Conservation (phyloP, 108 stramenopile species). For the Ochromonas danica region DNA sequence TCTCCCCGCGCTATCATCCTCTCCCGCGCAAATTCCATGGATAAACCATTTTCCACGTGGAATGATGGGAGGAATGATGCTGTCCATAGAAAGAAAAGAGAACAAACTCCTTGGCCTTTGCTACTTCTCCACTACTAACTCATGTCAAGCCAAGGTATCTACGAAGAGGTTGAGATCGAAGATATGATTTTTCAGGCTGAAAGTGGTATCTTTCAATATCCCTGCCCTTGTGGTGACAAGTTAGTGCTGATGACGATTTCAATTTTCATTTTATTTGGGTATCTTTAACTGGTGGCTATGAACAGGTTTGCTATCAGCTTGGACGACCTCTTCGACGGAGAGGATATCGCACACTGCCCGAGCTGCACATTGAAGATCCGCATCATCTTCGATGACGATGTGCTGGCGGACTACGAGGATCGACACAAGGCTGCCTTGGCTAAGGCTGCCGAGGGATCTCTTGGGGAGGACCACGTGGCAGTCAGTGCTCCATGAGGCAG, state of each 20-base stretch:
- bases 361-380: constrained; percentile 28
- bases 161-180: constrained; percentile 36
- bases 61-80: too few relatives aligned
- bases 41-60: too few relatives aligned
- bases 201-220: background rate
- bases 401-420: background rate
- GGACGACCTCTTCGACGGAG: constrained; percentile 32
- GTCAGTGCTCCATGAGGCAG: too few relatives aligned
- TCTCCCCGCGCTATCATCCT: too few relatives aligned
- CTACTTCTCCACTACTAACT: too few relatives aligned
- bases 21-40: too few relatives aligned
- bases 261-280: background rate
- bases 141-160: too few relatives aligned
- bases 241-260: background rate
- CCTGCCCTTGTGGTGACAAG: constrained; percentile 37
- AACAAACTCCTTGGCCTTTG: too few relatives aligned
- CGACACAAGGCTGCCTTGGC: background rate
- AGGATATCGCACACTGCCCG: constrained; percentile 32
- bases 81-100: too few relatives aligned
- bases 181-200: constrained; percentile 21
- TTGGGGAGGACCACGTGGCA: too few relatives aligned
- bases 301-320: constrained; percentile 8
- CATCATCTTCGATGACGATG: constrained; percentile 20
- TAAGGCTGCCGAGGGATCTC: background rate
- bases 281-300: background rate